Percentiles rank a stretch among this genome's conserved stretches.
Conservation (phyloP, 2,329 filamentous ascomycete genomes). For the Alternaria postmessia region DNA sequence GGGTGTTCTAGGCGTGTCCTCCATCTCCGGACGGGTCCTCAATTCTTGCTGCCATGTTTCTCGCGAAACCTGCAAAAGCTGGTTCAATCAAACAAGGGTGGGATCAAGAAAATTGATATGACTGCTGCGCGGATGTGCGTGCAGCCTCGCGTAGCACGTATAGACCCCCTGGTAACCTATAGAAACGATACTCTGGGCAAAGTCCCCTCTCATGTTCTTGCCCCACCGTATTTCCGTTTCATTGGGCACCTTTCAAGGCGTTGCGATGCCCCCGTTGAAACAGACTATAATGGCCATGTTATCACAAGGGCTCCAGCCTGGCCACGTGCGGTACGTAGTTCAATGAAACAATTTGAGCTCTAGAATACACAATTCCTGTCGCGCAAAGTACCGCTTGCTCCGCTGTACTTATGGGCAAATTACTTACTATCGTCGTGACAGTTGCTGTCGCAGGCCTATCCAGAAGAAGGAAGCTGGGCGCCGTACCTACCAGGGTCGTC, state of each 20-base stretch:
- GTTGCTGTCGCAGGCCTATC: conserved; percentile 9
- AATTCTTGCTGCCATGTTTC: background rate
- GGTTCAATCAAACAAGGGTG: background rate
- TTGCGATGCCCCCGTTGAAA: conserved; percentile 30
- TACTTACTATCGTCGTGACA: conserved; percentile 13
- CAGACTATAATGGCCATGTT: conserved; percentile 26
- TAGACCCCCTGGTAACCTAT: background rate
- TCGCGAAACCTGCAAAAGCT: background rate
- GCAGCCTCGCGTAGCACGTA: conserved; percentile 1
- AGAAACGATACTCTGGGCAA: conserved; percentile 19
- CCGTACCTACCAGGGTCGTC: background rate
- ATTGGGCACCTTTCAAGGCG: conserved; percentile 18
- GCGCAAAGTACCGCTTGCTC: conserved; percentile 2
- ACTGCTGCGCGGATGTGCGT: conserved; percentile 5
- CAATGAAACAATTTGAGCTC: conserved; percentile 10
- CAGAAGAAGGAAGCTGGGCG: background rate
- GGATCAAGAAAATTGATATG: conserved; percentile 1
- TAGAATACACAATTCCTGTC: background rate
- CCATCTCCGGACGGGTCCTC: background rate
- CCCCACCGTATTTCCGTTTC: conserved; percentile 21
- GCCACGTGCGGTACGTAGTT: conserved; percentile 7
- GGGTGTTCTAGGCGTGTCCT: conserved; percentile 4
- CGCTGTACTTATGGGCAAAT: background rate
- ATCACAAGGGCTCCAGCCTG: conserved; percentile 19
- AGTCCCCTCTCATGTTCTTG: conserved; percentile 9